Evolutionary conservation across 2,329 filamentous ascomycete species (phyloP), one percentile per base, ranked within the genome.

Genomic region (Fusarium illudens): DNA sequence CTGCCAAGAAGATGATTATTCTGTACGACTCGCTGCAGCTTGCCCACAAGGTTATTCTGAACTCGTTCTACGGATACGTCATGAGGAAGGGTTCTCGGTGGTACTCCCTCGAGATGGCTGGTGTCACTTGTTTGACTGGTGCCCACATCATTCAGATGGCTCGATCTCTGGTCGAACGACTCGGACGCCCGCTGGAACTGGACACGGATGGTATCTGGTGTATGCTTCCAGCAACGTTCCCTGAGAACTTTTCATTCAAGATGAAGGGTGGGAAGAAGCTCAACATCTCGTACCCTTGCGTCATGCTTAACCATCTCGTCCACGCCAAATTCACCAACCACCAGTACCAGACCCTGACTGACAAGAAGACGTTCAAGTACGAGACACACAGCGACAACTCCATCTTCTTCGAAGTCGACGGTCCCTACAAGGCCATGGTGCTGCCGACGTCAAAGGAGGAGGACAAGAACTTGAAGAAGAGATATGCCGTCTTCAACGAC

Each of bases 171-270:
- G 95, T 99, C 4, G 96, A 99, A 77, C 88, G 96, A 8, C 92
- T 99, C 34, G 96, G 96, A 22, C 88, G 96, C 59, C 96, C 96
- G 0, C 84, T 99, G 54, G 96, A 99, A 78, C 84, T 99, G 50
- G 96, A 99, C 78, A 99, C 96, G 3, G 96, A 99, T 76, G 96
- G 96, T 87, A 99, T 99, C 74, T 99, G 96, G 96, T 99, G 96
- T 81, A 99, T 99, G 87, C 85, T 99, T 72, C 96, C 96, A 0
- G 95, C 93, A 1, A 96, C 93, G 0, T 99, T 99, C 73, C 96
- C 96, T 0, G 96, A 99, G 75, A 97, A 99, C 79, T 97, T 97
- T 75, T 85, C 89, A 0, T 98, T 99, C 84, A 97, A 92, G 74
- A 81, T 97, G 71, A 97, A 95, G 79, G 96, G 94, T 73, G 96